These are phyloP conservation scores for Podila epigama DNA, from an alignment of 192 early-diverging fungal species.

Conservation along the genomic window DNA sequence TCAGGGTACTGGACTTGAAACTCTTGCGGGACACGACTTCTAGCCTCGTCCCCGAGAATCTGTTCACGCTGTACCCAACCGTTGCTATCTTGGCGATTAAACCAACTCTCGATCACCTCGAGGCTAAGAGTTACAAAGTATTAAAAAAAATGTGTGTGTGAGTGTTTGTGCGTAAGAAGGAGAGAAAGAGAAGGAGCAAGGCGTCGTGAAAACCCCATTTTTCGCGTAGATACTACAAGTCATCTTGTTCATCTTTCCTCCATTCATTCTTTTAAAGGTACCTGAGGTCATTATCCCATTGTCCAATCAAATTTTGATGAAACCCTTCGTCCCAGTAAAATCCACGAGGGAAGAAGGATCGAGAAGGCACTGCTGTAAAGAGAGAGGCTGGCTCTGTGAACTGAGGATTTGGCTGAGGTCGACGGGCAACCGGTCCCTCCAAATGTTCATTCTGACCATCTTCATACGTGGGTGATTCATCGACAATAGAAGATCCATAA, in stretches of 20 bases:
- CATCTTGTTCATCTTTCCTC: too few species aligned
- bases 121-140: conserved; percentile 55
- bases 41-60: conserved; percentile 91
- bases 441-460: conserved; percentile 65
- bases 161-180: not conserved
- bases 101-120: conserved; percentile 85
- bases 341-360: conserved; percentile 96
- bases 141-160: not conserved
- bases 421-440: conserved; percentile 45
- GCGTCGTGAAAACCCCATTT: not conserved
- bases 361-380: conserved; percentile 84
- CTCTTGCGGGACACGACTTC: conserved; percentile 85
- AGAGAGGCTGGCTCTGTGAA: conserved; percentile 71
- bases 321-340: conserved; percentile 98
- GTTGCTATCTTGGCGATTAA: conserved; percentile 72
- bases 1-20: conserved; percentile 94
- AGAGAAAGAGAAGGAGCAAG: not conserved
- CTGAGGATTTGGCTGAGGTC: conserved; percentile 57
- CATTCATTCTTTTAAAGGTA: not conserved
- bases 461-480: conserved; percentile 67
- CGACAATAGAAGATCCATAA: conserved; percentile 78
- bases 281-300: conserved; percentile 89
- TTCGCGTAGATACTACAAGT: too few species aligned
- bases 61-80: conserved; percentile 97
- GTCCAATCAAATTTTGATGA: conserved; percentile 82